Evolutionary conservation across 805 yeast species (phyloP), one percentile per base, ranked within the genome.

Genomic region (Saccharomycopsis sp.): DNA sequence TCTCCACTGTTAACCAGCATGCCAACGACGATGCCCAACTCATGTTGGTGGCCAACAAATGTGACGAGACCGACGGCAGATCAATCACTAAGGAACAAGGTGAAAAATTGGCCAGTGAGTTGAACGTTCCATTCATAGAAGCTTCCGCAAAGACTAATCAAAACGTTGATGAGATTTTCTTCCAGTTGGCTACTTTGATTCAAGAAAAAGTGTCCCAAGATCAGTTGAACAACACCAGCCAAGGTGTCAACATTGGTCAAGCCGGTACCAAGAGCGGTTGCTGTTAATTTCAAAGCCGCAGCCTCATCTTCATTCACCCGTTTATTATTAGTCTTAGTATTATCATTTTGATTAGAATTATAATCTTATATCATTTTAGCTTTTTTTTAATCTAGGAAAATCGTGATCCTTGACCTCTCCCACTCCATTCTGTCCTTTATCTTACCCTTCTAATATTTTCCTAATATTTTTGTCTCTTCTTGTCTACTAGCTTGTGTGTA

Each of bases 1-100:
- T 83, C 76, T 84, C 87, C 67, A 92, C 97, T 15, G 97, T 94
- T 52, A 88, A 90, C 70, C 97, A 91, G 71, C 97, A 94, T 67
- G 99, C 98, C 47, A 88, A 87, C 66, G 98, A 91, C 64, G 97
- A 91, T 68, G 97, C 97, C 14, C 96, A 91, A 72, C 79, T 94
- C 68, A 85, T 92, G 68, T 78, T 94, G 64, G 97, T 94, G 15
- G 99, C 97, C 63, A 94, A 94, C 79, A 94, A 94, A 78, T 85
- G 88, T 71, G 99, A 94, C 68, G 94, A 91, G 74, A 84, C 80
- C 55, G 92, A 85, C 61, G 81, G 87, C 64, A 85, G 99, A 73
- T 91, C 87, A 58, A 96, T 94, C 12, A 77, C 91, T 23, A 79
- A 81, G 58, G 97, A 92, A 68, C 96, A 92, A 72, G 99, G 98